These are phyloP conservation scores for Phytophthora europaea DNA, from an alignment of 352 stramenopile genomes.

Conservation along the genomic window DNA sequence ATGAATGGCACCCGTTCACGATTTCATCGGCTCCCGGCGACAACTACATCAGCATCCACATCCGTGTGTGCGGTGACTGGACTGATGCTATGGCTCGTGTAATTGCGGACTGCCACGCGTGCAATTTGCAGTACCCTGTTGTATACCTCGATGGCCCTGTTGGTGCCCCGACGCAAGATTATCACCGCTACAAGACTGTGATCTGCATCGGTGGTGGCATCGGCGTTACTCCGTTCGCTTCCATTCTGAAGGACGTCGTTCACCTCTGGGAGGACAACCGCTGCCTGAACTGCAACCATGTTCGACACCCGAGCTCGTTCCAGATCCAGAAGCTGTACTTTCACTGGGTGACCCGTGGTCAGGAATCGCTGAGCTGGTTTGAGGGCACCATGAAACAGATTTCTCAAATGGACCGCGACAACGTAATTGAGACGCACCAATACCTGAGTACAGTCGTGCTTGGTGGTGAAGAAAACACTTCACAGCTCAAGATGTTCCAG, in stretches of 20 bases:
- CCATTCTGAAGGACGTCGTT: constrained; percentile 75
- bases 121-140: constrained; percentile 65
- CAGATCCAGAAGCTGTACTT: constrained; percentile 86
- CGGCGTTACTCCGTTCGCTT: constrained; percentile 82
- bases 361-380: constrained; percentile 84
- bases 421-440: constrained; percentile 79
- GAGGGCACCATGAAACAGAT: constrained; percentile 86
- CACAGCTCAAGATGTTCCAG: constrained; percentile 81
- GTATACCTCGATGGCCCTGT: constrained; percentile 78
- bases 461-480: constrained; percentile 61
- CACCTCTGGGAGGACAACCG: constrained; percentile 75
- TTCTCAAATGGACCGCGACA: constrained; percentile 67
- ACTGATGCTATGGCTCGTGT: constrained; percentile 64
- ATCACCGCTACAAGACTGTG: constrained; percentile 70
- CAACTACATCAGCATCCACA: constrained; percentile 81
- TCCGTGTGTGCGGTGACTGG: constrained; percentile 75
- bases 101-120: constrained; percentile 62
- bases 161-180: constrained; percentile 76
- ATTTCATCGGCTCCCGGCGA: constrained; percentile 87
- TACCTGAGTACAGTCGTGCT: constrained; percentile 85
- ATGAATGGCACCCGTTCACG: constrained; percentile 93
- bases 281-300: constrained; percentile 67
- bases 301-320: constrained; percentile 71
- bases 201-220: constrained; percentile 80
- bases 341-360: constrained; percentile 79